Percentiles rank a stretch among this genome's conserved stretches.
Evolutionary conservation across 176 grass and related monocot species (phyloP).

Genomic region (Oryza longistaminata): DNA sequence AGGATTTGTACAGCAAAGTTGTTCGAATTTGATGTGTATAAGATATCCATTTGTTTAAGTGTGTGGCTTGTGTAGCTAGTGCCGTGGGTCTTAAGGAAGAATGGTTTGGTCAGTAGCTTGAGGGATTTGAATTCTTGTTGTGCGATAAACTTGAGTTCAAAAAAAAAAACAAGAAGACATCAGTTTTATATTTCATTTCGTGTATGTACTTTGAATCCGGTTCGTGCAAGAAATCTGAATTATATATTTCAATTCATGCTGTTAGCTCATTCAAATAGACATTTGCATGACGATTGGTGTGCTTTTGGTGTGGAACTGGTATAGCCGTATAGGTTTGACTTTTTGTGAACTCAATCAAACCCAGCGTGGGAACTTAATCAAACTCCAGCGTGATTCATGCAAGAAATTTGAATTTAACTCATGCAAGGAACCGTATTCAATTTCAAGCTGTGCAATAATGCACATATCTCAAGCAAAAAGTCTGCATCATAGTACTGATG

Average conservation of each 20-base stretch:
- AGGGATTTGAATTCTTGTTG: neutral
- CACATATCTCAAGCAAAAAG: neutral
- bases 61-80: neutral
- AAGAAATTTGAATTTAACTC: neutral
- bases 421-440: neutral
- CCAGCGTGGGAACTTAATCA: neutral
- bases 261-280: neutral
- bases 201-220: too few relatives aligned
- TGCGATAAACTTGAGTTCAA: too few relatives aligned
- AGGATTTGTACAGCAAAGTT: neutral
- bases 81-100: neutral
- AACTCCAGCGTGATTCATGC: neutral
- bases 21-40: neutral
- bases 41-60: neutral
- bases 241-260: neutral
- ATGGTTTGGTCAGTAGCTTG: neutral
- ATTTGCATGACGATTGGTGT: neutral
- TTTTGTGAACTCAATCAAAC: neutral
- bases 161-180: too few relatives aligned
- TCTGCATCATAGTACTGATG: neutral
- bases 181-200: neutral
- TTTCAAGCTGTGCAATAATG: constrained; percentile 1
- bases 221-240: neutral
- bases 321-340: neutral
- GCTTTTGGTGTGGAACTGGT: neutral